Evolutionary conservation across 1,139 yeast species (phyloP), one percentile per base, ranked within the genome.

Genomic region (Suhomyces maxii): DNA sequence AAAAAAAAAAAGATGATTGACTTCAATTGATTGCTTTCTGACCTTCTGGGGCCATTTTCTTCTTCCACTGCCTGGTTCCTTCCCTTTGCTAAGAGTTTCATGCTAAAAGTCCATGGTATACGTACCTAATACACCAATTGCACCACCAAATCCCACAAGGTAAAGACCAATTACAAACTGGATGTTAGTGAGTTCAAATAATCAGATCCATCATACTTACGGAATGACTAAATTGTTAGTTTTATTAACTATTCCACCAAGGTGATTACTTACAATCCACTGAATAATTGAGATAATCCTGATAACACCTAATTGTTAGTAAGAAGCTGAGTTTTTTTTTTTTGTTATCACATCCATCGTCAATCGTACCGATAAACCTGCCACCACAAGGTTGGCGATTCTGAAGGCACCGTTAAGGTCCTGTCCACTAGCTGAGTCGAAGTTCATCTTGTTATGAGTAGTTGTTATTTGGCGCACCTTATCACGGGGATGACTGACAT

Each of bases 371-470:
- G 84, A 54, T 40, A 87, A 65, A 1, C 74, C 76, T 6, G 89
- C 90, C 30, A 86, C 86, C 1, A 75, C 67, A 47, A 89, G 63
- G 59, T 89, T 88, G 59, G 81, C 79, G 34, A 78, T 71, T 56
- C 80, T 84, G 69, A 89, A 87, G 14, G 76, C 77, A 14, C 79
- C 80, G 52, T 72, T 65, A 43, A 71, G 63, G 54, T 76, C 79
- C 60, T 58, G 60, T 7, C 60, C 61, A 37, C 52, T 54, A 10
- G 59, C 37, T 31, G 53, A 44, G 43, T 57, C 63, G 39, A 52
- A 47, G 34, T 44, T 52, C 51, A 52, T 49, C 42, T 12, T 44
- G 43, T 26, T 31, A 28, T 30, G 31, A 34, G 31, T 28, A 28
- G 8, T 31, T 23, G 26, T 10, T 8, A 26, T 12, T 28, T 12